Evolutionary conservation across 129 eudicot species (phyloP), one percentile per base, ranked within the genome.

Genomic region (Ambrosia artemisiifolia): DNA sequence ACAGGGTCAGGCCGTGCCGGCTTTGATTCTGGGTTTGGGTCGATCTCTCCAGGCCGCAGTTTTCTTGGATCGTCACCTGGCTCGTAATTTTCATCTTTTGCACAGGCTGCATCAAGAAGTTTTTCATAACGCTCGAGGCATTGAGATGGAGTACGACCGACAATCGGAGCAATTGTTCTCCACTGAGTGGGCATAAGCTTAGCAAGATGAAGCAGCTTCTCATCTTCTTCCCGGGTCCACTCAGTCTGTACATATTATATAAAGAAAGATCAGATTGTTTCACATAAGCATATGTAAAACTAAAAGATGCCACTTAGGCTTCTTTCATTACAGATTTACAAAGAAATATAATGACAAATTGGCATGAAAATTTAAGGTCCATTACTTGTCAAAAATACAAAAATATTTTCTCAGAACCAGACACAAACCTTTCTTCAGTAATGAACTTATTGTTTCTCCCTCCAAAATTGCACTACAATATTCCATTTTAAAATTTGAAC

Each of bases 1-100:
- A 90, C 99, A 14, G 99, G 99, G 42, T 95, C 99, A 0, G 99
- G 99, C 19, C 99, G 96, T 4, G 99, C 99, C 11, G 99, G 97
- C 71, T 95, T 95, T 13, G 97, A 86, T 73, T 95, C 99, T 0
- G 99, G 99, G 63, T 95, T 94, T 11, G 99, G 99, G 49, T 94
- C 99, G 35, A 90, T 94, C 74, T 94, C 99, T 62, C 99, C 99
- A 9, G 99, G 99, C 6, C 97, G 97, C 71, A 90, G 54, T 74
- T 90, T 94, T 16, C 99, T 79, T 0, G 99, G 99, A 50, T 94
- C 99, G 28, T 94, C 99, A 0, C 96, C 94, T 3, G 96, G 88
- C 70, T 95, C 97, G 42, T 90, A 95, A 70, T 88, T 95, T 74
- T 88, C 97, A 66, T 95, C 99, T 69, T 86, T 90, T 11, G 91